These are phyloP conservation scores for Ambrosiella beaveri DNA, from an alignment of 2,329 filamentous ascomycete genomes.

Conservation along the genomic window DNA sequence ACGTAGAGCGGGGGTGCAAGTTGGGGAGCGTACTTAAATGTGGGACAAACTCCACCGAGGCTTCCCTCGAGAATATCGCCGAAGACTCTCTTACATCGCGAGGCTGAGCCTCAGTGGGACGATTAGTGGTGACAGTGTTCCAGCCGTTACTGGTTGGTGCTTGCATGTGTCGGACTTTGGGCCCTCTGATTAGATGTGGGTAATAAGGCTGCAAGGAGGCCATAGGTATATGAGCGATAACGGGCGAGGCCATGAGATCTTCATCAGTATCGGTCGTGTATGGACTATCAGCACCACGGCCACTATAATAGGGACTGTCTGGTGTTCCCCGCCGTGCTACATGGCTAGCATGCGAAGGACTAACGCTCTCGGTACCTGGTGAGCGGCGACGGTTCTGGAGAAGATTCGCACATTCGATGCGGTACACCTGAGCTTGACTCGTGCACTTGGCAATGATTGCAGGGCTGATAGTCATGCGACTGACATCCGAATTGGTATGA, in stretches of 20 bases:
- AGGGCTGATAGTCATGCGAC: conserved; percentile 47
- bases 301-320: conserved; percentile 3
- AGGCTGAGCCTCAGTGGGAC: not conserved
- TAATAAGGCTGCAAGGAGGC: not conserved
- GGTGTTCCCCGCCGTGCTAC: not conserved
- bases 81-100: conserved; percentile 1
- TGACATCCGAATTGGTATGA: conserved; percentile 45
- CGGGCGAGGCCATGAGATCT: conserved; percentile 17
- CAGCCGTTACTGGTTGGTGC: conserved; percentile 7
- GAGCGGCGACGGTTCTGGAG: not conserved
- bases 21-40: not conserved
- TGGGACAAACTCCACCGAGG: conserved; percentile 3
- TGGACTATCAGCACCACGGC: conserved; percentile 17
- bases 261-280: conserved; percentile 27
- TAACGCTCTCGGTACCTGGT: conserved; percentile 3
- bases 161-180: not conserved
- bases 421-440: conserved; percentile 29
- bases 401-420: conserved; percentile 13
- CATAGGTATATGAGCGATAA: not conserved
- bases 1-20: conserved; percentile 2
- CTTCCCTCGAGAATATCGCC: conserved; percentile 6
- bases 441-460: conserved; percentile 36
- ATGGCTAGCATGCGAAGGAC: not conserved
- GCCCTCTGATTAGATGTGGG: not conserved
- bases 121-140: conserved; percentile 1